Evolutionary conservation across 768 basidiomycete genomes (phyloP).

Genomic region (Suillus lakei): DNA sequence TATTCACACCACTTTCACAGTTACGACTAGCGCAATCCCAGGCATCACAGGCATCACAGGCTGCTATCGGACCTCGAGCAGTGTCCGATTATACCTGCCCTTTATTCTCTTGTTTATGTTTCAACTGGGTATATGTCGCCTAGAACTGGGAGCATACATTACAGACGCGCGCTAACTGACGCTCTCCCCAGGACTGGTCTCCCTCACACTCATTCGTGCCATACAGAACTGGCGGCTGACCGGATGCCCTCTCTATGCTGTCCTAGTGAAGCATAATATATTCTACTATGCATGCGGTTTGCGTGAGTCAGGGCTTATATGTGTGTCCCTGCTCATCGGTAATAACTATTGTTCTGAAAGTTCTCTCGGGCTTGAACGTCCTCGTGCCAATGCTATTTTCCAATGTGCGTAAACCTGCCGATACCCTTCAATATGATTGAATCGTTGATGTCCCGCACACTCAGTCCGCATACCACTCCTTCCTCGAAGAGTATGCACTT

Average conservation of each 20-base stretch:
- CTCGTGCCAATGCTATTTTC: background rate
- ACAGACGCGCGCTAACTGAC: background rate
- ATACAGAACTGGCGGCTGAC: background rate
- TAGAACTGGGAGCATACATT: background rate
- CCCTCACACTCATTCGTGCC: background rate
- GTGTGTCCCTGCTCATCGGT: background rate
- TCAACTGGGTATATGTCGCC: background rate
- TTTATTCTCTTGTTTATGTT: background rate
- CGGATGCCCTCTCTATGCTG: background rate
- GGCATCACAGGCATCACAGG: background rate
- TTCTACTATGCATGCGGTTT: background rate
- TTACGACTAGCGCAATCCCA: background rate
- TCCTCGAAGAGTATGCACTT: conserved; percentile 3
- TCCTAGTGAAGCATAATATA: background rate
- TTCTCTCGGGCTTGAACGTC: background rate
- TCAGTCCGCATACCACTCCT: background rate
- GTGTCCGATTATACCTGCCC: background rate
- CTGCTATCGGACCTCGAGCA: background rate
- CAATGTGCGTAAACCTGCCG: background rate
- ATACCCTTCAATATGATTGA: background rate
- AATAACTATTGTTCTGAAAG: background rate
- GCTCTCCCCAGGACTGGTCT: background rate
- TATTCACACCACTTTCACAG: background rate
- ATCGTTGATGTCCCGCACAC: background rate
- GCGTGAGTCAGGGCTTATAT: background rate